phyloP scores from a whole-genome alignment of 495 filamentous ascomycete species.

The Friedmanniomyces endolithicus region DNA sequence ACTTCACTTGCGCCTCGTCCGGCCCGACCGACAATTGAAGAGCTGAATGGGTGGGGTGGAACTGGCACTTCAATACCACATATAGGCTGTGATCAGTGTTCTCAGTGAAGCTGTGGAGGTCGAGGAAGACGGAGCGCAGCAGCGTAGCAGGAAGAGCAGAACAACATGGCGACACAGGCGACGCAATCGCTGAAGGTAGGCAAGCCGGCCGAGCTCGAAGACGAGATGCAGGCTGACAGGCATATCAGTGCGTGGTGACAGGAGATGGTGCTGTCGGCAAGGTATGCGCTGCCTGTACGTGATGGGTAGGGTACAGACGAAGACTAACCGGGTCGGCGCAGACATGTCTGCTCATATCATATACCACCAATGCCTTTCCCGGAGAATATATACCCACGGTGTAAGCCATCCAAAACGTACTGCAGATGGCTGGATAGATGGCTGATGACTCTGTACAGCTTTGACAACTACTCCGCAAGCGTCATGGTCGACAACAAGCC shows the following conservation, averaged over 20 bases:
- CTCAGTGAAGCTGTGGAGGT: not conserved
- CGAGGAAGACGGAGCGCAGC: not conserved
- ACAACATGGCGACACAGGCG: constrained; percentile 41
- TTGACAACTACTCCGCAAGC: constrained; percentile 97
- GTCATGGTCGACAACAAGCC: constrained; percentile 98
- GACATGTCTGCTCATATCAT: constrained; percentile 98
- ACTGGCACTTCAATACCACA: not conserved
- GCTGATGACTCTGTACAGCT: constrained; percentile 41
- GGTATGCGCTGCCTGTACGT: constrained; percentile 37
- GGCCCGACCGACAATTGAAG: not conserved
- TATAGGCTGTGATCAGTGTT: not conserved
- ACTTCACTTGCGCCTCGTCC: not conserved
- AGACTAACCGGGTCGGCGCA: constrained; percentile 32
- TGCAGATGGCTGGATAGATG: not conserved
- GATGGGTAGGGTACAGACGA: not conserved
- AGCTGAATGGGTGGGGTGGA: not conserved
- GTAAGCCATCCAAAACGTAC: constrained; percentile 42
- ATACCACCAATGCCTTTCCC: constrained; percentile 97
- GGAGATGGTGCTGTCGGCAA: constrained; percentile 98
- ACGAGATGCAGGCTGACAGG: constrained; percentile 3
- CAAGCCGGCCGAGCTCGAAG: not conserved
- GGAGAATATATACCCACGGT: constrained; percentile 99
- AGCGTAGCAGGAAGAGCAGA: not conserved
- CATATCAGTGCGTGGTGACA: constrained; percentile 79
- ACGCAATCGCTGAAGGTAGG: constrained; percentile 66